phyloP scores from a whole-genome alignment of 2,329 filamentous ascomycete genomes.

The Bipolaris cookei region DNA sequence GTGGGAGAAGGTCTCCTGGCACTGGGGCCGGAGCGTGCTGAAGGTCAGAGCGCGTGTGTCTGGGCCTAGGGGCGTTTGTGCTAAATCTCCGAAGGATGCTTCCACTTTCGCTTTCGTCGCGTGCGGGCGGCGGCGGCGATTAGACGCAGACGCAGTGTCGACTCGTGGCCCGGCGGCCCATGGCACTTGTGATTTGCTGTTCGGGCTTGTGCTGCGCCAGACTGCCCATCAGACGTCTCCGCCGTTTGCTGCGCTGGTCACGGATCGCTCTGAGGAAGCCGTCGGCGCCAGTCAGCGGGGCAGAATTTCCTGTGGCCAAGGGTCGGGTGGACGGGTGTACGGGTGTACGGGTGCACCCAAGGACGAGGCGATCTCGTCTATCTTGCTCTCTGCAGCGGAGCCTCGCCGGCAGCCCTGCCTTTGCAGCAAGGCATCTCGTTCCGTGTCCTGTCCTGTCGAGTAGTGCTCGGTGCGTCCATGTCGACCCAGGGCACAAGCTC shows the following conservation, averaged over 20 bases:
- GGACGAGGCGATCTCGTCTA: slow-evolving; percentile 12
- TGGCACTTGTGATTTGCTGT: slow-evolving; percentile 17
- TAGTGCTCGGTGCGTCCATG: not conserved
- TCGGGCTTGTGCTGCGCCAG: slow-evolving; percentile 8
- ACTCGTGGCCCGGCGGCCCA: slow-evolving; percentile 15
- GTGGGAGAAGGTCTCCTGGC: slow-evolving; percentile 28
- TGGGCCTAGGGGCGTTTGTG: slow-evolving; percentile 4
- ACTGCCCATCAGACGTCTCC: slow-evolving; percentile 4
- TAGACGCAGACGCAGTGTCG: slow-evolving; percentile 19
- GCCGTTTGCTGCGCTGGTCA: slow-evolving; percentile 7
- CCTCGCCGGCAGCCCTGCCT: not conserved
- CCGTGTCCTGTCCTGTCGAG: too few species aligned
- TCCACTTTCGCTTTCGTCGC: slow-evolving; percentile 5
- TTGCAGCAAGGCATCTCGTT: too few species aligned
- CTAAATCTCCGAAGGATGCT: slow-evolving; percentile 16
- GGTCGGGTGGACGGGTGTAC: not conserved
- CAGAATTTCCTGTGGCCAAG: slow-evolving; percentile 13
- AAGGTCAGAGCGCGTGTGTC: slow-evolving; percentile 17
- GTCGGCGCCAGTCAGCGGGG: slow-evolving; percentile 7
- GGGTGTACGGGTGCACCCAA: not conserved
- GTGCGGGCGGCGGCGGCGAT: slow-evolving; percentile 19
- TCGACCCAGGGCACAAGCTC: too few species aligned
- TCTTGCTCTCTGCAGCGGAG: not conserved
- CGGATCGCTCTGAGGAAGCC: slow-evolving; percentile 2
- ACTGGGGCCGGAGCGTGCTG: slow-evolving; percentile 23